Percentiles rank a stretch among this genome's conserved stretches.
phyloP scores from a whole-genome alignment of 257 asterid species.

The Osmanthus fragrans region DNA sequence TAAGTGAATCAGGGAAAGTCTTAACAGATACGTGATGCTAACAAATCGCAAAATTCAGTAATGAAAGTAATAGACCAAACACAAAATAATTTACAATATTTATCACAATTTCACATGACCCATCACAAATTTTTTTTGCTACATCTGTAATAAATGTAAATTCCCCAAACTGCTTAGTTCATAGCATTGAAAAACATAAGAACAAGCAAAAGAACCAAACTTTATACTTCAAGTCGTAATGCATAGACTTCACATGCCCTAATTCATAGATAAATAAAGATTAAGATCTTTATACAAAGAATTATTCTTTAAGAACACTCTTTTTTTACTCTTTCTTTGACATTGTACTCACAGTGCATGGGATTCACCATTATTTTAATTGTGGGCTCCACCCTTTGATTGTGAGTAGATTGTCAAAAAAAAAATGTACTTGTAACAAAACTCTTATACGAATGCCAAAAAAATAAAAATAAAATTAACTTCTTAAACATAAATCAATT shows the following conservation, averaged over 20 bases:
- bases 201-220: constrained; percentile 6
- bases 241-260: neutral
- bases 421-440: too few species aligned
- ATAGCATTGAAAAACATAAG: constrained; percentile 5
- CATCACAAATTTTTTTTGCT: neutral
- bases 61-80: neutral
- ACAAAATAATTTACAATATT: neutral
- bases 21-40: neutral
- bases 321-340: too few species aligned
- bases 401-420: too few species aligned
- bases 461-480: neutral
- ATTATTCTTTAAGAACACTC: too few species aligned
- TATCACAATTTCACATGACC: neutral
- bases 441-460: neutral
- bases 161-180: constrained; percentile 6
- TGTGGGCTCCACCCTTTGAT: too few species aligned
- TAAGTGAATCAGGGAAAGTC: neutral
- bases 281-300: neutral
- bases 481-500: neutral
- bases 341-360: too few species aligned
- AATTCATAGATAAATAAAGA: constrained; percentile 6
- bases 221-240: constrained; percentile 1
- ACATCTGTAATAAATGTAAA: neutral
- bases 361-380: too few species aligned
- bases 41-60: neutral